Conservation (phyloP, 495 filamentous ascomycete genomes). For the Penicillium salamii region DNA sequence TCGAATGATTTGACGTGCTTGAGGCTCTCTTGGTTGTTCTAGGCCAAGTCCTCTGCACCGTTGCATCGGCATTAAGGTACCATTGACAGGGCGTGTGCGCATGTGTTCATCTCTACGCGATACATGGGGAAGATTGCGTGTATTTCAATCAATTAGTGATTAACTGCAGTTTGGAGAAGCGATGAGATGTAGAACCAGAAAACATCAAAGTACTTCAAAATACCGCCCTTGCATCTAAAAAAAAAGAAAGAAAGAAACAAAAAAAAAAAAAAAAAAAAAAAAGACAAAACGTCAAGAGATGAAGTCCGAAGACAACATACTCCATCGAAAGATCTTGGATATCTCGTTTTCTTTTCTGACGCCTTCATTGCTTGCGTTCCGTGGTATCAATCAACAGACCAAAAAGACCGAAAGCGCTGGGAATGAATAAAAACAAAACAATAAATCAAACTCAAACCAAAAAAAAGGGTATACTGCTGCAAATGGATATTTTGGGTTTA, state of each 20-base stretch:
- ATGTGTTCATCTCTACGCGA: no score
- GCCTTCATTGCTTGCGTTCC: conserved; percentile 35
- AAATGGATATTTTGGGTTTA: conserved; percentile 61
- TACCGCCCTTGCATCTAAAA: conserved; percentile 26
- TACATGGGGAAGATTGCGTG: not conserved
- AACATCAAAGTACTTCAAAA: conserved; percentile 9
- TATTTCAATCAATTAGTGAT: conserved; percentile 17
- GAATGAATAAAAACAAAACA: conserved; percentile 15
- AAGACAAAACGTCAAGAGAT: not conserved
- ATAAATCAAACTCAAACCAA: conserved; percentile 22
- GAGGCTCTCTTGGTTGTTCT: not conserved
- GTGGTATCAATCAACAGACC: conserved; percentile 43
- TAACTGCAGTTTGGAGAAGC: conserved; percentile 17
- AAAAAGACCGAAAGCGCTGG: conserved; percentile 18
- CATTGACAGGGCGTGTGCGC: not conserved
- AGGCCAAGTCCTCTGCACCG: conserved; percentile 11
- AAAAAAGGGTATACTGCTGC: conserved; percentile 56
- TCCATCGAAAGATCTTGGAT: conserved; percentile 33
- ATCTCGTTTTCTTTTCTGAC: conserved; percentile 36
- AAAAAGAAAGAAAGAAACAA: no score
- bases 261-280: conserved; percentile 9
- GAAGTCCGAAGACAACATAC: conserved; percentile 13
- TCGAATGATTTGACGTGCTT: not conserved
- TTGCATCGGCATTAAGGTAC: conserved; percentile 10
- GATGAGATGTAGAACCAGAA: no score